Evolutionary conservation across 2,329 filamentous ascomycete genomes (phyloP).

Genomic region (Amauroascus verrucosus): DNA sequence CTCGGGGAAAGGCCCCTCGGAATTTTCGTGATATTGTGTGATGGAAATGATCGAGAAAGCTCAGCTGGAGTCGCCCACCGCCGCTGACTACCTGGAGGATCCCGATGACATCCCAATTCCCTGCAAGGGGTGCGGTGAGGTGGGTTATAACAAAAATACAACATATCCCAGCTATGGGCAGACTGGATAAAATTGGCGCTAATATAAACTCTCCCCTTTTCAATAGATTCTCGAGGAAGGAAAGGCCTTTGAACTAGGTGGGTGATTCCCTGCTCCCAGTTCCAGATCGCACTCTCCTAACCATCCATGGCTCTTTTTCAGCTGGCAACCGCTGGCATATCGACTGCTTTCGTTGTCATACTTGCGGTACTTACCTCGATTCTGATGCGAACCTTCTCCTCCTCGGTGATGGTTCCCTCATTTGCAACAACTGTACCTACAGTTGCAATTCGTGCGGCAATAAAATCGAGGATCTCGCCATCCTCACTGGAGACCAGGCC

Average conservation of each 20-base stretch:
- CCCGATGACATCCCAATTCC: conserved; percentile 70
- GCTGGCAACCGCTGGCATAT: conserved; percentile 97
- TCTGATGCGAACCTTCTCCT: conserved; percentile 95
- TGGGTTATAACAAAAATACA: conserved; percentile 36
- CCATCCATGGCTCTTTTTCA: conserved; percentile 30
- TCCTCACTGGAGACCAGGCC: conserved; percentile 92
- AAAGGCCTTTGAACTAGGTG: conserved; percentile 95
- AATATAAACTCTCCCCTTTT: conserved; percentile 8
- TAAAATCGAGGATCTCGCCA: conserved; percentile 97
- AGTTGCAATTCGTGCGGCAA: conserved; percentile 93
- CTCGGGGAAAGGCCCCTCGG: neutral
- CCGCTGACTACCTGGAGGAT: conserved; percentile 48
- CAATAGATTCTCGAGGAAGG: conserved; percentile 89
- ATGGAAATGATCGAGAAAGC: conserved; percentile 11
- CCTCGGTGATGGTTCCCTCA: conserved; percentile 91
- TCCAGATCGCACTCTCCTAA: neutral
- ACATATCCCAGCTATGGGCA: conserved; percentile 1
- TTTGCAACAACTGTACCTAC: conserved; percentile 99
- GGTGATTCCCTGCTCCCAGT: conserved; percentile 28
- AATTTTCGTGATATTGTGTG: neutral
- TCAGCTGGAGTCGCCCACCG: conserved; percentile 10
- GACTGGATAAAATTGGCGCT: conserved; percentile 9
- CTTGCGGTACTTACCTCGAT: conserved; percentile 88
- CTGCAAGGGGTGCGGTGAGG: conserved; percentile 89
- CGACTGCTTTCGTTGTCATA: conserved; percentile 96